Percentiles rank a stretch among this genome's conserved stretches.
Conservation (phyloP, 306 rosid species). For the Crataegus laevigata region DNA sequence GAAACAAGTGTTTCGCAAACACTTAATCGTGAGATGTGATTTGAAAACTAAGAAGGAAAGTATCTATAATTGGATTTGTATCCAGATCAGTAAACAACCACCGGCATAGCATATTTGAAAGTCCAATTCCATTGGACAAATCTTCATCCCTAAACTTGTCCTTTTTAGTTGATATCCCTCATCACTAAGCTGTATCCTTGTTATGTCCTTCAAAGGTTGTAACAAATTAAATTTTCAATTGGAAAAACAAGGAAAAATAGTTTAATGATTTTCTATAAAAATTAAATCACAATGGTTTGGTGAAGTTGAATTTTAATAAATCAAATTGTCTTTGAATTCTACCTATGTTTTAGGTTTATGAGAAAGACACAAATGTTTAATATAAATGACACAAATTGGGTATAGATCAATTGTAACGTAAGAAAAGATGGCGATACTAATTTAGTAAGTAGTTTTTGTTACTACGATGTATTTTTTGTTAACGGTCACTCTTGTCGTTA, state of each 20-base stretch:
- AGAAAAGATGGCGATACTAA: background rate
- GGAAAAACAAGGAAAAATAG: background rate
- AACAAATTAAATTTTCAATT: background rate
- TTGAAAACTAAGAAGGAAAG: background rate
- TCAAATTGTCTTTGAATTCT: background rate
- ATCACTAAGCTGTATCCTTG: background rate
- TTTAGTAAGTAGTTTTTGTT: no score
- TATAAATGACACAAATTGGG: background rate
- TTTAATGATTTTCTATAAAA: no score
- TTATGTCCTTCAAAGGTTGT: background rate
- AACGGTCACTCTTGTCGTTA: no score
- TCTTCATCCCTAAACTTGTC: background rate
- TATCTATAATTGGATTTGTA: background rate
- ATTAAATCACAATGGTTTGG: no score
- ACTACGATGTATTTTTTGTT: no score
- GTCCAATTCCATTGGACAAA: background rate
- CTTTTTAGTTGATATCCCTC: background rate
- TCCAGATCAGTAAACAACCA: background rate
- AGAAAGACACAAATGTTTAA: background rate
- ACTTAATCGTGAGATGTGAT: background rate
- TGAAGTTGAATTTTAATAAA: no score
- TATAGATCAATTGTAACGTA: background rate
- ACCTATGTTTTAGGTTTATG: background rate
- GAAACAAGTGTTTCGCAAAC: background rate
- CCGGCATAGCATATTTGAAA: background rate